phyloP scores from a whole-genome alignment of 768 basidiomycete genomes.

The Rossbeevera mucosa region DNA sequence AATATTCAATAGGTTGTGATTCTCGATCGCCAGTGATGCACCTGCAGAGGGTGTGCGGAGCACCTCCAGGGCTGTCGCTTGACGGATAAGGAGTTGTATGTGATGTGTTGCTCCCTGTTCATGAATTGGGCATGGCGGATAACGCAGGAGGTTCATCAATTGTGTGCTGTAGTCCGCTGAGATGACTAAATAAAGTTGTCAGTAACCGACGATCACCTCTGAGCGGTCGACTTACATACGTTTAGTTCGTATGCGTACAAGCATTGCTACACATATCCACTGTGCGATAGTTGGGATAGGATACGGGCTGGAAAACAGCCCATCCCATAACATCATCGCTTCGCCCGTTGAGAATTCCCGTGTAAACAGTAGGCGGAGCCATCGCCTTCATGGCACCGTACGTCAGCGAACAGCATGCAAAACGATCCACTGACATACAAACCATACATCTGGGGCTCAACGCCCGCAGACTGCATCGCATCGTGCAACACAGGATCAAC shows the following conservation, averaged over 20 bases:
- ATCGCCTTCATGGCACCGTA: constrained; percentile 55
- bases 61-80: constrained; percentile 76
- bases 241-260: constrained; percentile 87
- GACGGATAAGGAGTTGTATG: constrained; percentile 68
- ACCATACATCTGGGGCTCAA: constrained; percentile 96
- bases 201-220: constrained; percentile 3
- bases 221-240: constrained; percentile 44
- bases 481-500: constrained; percentile 80
- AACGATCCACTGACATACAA: constrained; percentile 54
- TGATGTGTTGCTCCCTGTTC: constrained; percentile 47
- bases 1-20: constrained; percentile 71
- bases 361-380: constrained; percentile 90
- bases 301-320: constrained; percentile 78
- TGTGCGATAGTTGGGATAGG: constrained; percentile 70
- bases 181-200: constrained; percentile 53
- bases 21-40: constrained; percentile 75
- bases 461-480: constrained; percentile 69
- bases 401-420: constrained; percentile 11
- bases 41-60: constrained; percentile 72
- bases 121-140: constrained; percentile 49
- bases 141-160: constrained; percentile 79
- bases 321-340: constrained; percentile 93
- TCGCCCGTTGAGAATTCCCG: constrained; percentile 82
- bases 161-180: constrained; percentile 83
- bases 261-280: constrained; percentile 92